Evolutionary conservation across 176 grass and related monocot genomes (phyloP), one percentile per base, ranked within the genome.

Genomic region (Urochloa ruziziensis): DNA sequence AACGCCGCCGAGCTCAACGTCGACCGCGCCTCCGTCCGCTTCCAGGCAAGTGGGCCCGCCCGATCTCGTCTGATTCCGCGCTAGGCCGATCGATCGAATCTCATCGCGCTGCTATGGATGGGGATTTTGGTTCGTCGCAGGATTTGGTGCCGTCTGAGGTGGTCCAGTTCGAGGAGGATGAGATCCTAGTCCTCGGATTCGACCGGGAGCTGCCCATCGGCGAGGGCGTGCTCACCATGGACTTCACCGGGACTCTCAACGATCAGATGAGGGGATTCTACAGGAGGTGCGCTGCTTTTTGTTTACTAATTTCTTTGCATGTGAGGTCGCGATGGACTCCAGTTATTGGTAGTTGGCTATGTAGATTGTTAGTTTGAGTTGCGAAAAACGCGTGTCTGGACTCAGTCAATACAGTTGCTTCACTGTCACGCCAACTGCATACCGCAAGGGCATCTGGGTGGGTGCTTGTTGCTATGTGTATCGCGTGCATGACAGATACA

Each of bases 211-310:
- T 98, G 39, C 87, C 89, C 2, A 0, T 88, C 57, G 93, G 93
- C 0, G 81, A 93, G 69, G 91, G 80, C 6, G 34, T 87, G 65
- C 85, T 98, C 69, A 39, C 54, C n/a, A 94, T 98, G 70, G 48
- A 63, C 23, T 98, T 93, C 80, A 78, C 79, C 5, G 93, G 93
- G 5, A 87, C 87, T 12, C 85, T 98, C 42, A 95, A 93, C 61
- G 91, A 98, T 73, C 70, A 92, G 80, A 93, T 98, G 89, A 93
- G 67, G 75, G 93, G 96, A 4, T 95, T 98, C 62, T 98, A 94
- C 77, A 79, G 87, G 78, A 97, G 95, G 95, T 93, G 57, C 77
- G 10, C 43, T 14, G 3, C 47, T 17, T 17, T 39, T 39, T 39
- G 1, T 49, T 49, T 16, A 35, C 5, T 33, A 57, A 9, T 64